Conservation (phyloP, 805 yeast species). For the Hanseniaspora osmophila region DNA sequence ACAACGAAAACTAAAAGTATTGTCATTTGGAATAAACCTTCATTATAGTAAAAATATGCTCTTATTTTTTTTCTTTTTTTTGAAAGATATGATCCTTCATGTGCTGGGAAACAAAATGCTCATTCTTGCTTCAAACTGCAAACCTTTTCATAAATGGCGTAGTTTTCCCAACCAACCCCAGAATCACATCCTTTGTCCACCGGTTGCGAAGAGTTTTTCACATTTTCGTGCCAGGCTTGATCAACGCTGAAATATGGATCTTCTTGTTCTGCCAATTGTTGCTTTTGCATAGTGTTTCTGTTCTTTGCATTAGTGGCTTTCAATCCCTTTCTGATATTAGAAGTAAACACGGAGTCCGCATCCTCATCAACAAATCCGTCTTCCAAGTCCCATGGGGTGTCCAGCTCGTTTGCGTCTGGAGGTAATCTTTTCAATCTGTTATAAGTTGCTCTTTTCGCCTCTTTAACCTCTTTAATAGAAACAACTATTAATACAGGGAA, state of each 20-base stretch:
- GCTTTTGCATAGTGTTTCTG: slow-evolving; percentile 27
- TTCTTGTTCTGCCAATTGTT: slow-evolving; percentile 45
- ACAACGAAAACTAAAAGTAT: too few relatives aligned
- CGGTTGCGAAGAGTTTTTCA: slow-evolving; percentile 43
- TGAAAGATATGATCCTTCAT: too few relatives aligned
- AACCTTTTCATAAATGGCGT: slow-evolving; percentile 37
- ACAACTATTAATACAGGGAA: slow-evolving; percentile 51
- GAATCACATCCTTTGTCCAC: slow-evolving; percentile 37
- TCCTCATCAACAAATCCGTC: slow-evolving; percentile 45
- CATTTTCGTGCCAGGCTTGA: slow-evolving; percentile 36
- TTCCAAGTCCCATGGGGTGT: slow-evolving; percentile 70
- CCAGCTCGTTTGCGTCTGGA: slow-evolving; percentile 69
- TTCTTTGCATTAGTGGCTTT: slow-evolving; percentile 24
- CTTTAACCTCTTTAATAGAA: slow-evolving; percentile 48
- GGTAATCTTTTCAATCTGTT: slow-evolving; percentile 48
- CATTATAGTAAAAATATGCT: too few relatives aligned
- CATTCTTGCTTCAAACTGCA: slow-evolving; percentile 18
- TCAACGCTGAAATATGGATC: slow-evolving; percentile 58
- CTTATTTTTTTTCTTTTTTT: too few relatives aligned
- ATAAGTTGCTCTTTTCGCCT: slow-evolving; percentile 57
- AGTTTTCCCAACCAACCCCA: slow-evolving; percentile 55
- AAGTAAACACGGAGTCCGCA: slow-evolving; percentile 19
- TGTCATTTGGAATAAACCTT: too few relatives aligned
- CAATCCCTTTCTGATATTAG: slow-evolving; percentile 14
- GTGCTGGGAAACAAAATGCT: too few relatives aligned